Evolutionary conservation across 2,329 filamentous ascomycete genomes (phyloP).

Genomic region (Aspergillus unguis): DNA sequence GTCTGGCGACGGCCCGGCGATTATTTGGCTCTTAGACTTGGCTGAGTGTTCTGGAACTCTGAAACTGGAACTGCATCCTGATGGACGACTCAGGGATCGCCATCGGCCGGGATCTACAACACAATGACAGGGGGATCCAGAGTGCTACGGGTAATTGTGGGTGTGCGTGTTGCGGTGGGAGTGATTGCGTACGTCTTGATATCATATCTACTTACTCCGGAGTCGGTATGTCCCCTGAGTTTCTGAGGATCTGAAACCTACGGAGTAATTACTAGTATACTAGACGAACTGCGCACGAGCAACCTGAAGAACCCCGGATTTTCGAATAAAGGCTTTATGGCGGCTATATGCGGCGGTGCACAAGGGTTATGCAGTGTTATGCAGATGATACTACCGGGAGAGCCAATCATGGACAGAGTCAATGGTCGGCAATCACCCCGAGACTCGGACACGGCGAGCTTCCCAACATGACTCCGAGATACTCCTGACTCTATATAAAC

Average conservation of each 20-base stretch:
- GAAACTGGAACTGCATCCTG: too few relatives aligned
- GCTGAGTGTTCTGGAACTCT: too few relatives aligned
- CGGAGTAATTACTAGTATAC: too few relatives aligned
- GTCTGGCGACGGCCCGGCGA: too few relatives aligned
- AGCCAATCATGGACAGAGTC: constrained; percentile 11
- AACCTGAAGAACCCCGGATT: too few relatives aligned
- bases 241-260: too few relatives aligned
- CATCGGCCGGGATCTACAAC: background rate
- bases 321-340: too few relatives aligned
- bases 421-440: constrained; percentile 14
- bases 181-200: background rate
- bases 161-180: background rate
- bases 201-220: background rate
- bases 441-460: constrained; percentile 4
- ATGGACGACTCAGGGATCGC: background rate
- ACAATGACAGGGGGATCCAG: background rate
- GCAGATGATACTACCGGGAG: constrained; percentile 12
- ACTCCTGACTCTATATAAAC: too few relatives aligned
- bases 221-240: background rate
- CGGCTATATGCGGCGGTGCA: too few relatives aligned
- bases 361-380: too few relatives aligned
- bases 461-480: background rate
- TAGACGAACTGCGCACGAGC: too few relatives aligned
- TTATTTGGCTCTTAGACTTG: too few relatives aligned
- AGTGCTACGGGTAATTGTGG: background rate